phyloP scores from a whole-genome alignment of 768 basidiomycete genomes.

The Mycena alexandri region DNA sequence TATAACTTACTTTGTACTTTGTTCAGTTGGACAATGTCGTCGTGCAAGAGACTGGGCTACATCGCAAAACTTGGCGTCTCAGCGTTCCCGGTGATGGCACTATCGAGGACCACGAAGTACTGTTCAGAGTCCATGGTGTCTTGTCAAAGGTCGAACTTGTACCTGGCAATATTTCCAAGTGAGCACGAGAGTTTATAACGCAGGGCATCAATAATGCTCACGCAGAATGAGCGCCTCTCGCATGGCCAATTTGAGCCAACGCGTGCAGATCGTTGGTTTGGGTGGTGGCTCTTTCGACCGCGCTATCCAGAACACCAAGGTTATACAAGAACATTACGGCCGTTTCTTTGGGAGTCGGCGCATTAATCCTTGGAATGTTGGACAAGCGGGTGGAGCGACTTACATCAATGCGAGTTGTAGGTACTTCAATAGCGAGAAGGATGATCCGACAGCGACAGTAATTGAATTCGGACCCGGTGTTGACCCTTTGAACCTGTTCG shows the following conservation, averaged over 20 bases:
- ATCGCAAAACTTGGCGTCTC: too few species aligned
- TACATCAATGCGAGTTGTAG: not conserved
- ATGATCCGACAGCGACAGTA: not conserved
- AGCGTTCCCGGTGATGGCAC: too few species aligned
- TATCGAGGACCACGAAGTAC: too few species aligned
- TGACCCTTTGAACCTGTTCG: not conserved
- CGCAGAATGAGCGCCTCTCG: too few species aligned
- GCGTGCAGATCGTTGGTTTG: not conserved
- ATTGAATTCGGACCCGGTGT: not conserved
- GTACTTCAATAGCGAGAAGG: not conserved
- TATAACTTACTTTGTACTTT: too few species aligned
- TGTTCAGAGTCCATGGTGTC: too few species aligned
- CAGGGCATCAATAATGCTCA: not conserved
- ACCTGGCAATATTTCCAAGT: too few species aligned
- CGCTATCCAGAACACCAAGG: not conserved
- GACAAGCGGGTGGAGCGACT: not conserved
- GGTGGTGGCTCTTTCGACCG: not conserved
- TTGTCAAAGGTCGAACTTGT: too few species aligned
- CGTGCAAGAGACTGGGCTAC: too few species aligned
- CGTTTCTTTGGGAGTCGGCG: not conserved
- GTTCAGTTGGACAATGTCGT: too few species aligned
- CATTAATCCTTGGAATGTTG: not conserved
- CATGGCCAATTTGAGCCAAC: not conserved
- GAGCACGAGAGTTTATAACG: too few species aligned
- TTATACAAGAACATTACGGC: not conserved